phyloP scores from a whole-genome alignment of 495 filamentous ascomycete genomes.

The Physcia stellaris region DNA sequence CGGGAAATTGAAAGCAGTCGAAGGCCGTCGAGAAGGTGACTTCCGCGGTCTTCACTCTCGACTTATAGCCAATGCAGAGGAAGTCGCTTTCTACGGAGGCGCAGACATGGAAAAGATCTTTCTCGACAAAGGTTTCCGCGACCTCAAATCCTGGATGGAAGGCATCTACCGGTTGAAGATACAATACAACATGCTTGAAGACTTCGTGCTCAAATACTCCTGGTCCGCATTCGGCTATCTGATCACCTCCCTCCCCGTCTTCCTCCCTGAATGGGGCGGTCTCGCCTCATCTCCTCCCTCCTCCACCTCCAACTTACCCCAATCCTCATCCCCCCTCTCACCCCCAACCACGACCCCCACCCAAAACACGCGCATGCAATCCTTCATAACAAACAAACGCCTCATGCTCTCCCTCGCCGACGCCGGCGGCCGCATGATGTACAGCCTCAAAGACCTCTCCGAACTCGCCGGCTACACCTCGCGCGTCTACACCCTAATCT shows the following conservation, averaged over 20 bases:
- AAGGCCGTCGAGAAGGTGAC: conserved; percentile 85
- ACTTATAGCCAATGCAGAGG: conserved; percentile 92
- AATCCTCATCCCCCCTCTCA: conserved; percentile 4
- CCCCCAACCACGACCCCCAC: conserved; percentile 32
- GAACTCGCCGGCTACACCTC: conserved; percentile 95
- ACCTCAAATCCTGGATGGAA: conserved; percentile 89
- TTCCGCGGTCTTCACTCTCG: conserved; percentile 82
- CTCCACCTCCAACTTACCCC: conserved; percentile 21
- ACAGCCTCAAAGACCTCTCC: conserved; percentile 90
- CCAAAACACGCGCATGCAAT: conserved; percentile 81
- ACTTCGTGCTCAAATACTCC: conserved; percentile 94
- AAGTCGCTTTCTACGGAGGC: conserved; percentile 97
- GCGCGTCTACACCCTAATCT: conserved; percentile 88
- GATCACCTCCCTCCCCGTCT: conserved; percentile 81
- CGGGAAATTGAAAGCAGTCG: conserved; percentile 88
- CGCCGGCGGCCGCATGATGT: conserved; percentile 97
- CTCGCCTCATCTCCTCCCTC: conserved; percentile 57
- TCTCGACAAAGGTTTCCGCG: conserved; percentile 78
- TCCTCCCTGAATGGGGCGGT: conserved; percentile 90
- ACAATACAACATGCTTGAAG: conserved; percentile 96
- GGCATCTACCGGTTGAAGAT: conserved; percentile 92
- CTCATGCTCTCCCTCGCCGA: conserved; percentile 97
- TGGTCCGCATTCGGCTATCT: conserved; percentile 98
- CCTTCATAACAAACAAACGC: conserved; percentile 99
- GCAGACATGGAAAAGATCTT: conserved; percentile 85